phyloP scores from a whole-genome alignment of 306 rosid species.

The Citrullus mucosospermus region DNA sequence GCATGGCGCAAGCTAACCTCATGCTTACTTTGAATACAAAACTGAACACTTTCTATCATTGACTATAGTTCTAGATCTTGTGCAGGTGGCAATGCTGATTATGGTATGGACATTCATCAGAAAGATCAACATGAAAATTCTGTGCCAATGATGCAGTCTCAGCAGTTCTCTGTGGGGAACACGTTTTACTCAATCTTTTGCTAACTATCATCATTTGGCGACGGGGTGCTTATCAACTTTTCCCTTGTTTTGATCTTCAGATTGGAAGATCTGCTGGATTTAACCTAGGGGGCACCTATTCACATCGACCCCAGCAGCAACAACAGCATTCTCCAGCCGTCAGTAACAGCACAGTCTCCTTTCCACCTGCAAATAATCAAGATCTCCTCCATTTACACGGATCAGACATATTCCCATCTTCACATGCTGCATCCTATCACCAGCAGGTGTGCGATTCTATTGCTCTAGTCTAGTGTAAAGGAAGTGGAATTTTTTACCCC shows the following conservation, averaged over 20 bases:
- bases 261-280: conserved; percentile 95
- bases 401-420: conserved; percentile 79
- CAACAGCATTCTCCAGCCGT: conserved; percentile 85
- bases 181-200: not conserved
- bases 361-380: conserved; percentile 80
- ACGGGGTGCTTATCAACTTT: not conserved
- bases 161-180: conserved; percentile 76
- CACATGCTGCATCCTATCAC: conserved; percentile 83
- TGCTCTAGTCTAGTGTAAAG: not conserved
- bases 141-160: conserved; percentile 85
- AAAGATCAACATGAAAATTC: conserved; percentile 91
- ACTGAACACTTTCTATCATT: conserved; percentile 4
- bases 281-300: conserved; percentile 60
- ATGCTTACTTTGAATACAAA: not conserved
- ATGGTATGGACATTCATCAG: conserved; percentile 87
- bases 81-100: conserved; percentile 77
- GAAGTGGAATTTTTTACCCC: not conserved
- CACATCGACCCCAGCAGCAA: conserved; percentile 83
- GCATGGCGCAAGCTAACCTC: not conserved
- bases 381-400: conserved; percentile 87
- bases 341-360: conserved; percentile 65
- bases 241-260: conserved; percentile 19
- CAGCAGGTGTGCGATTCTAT: conserved; percentile 54
- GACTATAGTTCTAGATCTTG: conserved; percentile 22
- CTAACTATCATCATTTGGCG: not conserved